Conservation (phyloP, 179 eudicot species). For the Vitellaria paradoxa region DNA sequence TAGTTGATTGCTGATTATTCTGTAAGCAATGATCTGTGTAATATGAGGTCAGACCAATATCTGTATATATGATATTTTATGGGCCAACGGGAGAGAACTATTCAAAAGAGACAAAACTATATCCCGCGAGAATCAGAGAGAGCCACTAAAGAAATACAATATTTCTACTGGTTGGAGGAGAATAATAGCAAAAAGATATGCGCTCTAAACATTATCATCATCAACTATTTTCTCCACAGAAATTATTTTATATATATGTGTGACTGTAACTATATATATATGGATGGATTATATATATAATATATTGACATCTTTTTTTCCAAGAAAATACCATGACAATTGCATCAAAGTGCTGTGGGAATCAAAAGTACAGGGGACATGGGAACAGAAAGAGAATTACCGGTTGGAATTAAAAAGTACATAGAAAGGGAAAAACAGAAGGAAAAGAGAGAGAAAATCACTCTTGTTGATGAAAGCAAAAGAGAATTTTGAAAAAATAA, state of each 20-base stretch:
- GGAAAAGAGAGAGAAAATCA: too few relatives aligned
- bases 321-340: not conserved
- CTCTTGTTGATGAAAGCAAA: not conserved
- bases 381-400: not conserved
- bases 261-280: not conserved
- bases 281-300: too few relatives aligned
- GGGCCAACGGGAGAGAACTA: slow-evolving; percentile 7
- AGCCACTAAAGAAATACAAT: too few relatives aligned
- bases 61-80: not conserved
- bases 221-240: not conserved
- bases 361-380: not conserved
- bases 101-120: slow-evolving; percentile 20
- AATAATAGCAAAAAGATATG: not conserved
- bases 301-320: too few relatives aligned
- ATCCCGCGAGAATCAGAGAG: slow-evolving; percentile 1
- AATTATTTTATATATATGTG: not conserved
- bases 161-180: slow-evolving; percentile 3
- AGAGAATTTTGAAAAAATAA: not conserved
- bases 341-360: too few relatives aligned
- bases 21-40: not conserved
- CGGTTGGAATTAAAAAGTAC: not conserved
- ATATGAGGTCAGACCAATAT: too few relatives aligned
- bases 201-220: not conserved
- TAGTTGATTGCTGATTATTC: not conserved
- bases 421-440: too few relatives aligned